Conservation (phyloP, 2,329 filamentous ascomycete genomes). For the Cercospora sp. region DNA sequence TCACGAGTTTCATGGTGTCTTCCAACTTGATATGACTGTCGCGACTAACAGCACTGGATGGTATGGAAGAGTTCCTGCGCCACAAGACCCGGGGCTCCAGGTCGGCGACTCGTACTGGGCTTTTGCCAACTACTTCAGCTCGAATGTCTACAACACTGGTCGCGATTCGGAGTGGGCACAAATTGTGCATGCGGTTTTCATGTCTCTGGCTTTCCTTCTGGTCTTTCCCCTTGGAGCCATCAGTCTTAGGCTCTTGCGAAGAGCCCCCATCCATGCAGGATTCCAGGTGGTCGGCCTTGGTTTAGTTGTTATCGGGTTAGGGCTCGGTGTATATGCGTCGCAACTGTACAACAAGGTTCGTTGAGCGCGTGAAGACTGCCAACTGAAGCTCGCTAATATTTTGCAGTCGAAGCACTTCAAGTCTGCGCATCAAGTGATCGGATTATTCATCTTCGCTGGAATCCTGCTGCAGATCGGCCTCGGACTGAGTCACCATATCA, state of each 20-base stretch:
- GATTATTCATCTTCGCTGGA: conserved; percentile 43
- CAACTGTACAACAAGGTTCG: conserved; percentile 45
- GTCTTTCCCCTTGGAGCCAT: conserved; percentile 42
- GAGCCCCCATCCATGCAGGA: conserved; percentile 46
- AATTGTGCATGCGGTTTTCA: conserved; percentile 38
- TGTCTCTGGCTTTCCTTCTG: conserved; percentile 41
- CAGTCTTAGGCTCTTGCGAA: conserved; percentile 43
- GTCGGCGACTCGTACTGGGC: conserved; percentile 30
- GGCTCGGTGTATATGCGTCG: conserved; percentile 47
- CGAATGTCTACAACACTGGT: conserved; percentile 33
- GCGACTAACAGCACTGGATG: conserved; percentile 39
- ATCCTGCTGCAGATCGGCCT: conserved; percentile 42
- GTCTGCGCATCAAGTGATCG: conserved; percentile 52
- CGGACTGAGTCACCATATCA: conserved; percentile 44
- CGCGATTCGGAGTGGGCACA: conserved; percentile 25
- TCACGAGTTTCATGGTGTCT: conserved; percentile 44
- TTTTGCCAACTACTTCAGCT: conserved; percentile 31
- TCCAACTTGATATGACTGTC: conserved; percentile 45
- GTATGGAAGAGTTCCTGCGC: conserved; percentile 42
- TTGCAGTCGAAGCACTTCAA: conserved; percentile 45
- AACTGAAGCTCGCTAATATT: neutral
- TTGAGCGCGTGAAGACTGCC: neutral
- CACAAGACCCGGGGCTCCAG: conserved; percentile 27
- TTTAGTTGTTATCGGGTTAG: conserved; percentile 43
- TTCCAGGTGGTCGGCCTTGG: conserved; percentile 43